Evolutionary conservation across 1,284 basidiomycete species (phyloP).

Genomic region (Sparassis latifolia): DNA sequence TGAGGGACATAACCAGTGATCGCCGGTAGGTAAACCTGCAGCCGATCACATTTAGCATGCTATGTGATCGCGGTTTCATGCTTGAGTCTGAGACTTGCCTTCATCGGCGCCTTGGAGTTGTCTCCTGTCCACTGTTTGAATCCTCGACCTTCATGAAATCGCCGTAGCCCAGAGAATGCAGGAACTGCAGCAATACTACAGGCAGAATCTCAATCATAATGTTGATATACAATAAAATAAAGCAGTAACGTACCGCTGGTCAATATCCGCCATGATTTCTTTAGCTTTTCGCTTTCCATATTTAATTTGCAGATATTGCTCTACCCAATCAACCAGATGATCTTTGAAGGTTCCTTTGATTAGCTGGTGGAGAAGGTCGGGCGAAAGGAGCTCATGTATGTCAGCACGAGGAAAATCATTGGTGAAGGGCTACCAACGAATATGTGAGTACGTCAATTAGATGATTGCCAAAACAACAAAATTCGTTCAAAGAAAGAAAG

Average conservation of each 20-base stretch:
- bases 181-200: slow-evolving; percentile 11
- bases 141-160: slow-evolving; percentile 13
- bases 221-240: background rate
- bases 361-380: slow-evolving; percentile 8
- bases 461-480: too few species aligned
- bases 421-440: slow-evolving; percentile 6
- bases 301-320: background rate
- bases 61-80: too few species aligned
- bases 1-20: slow-evolving; percentile 15
- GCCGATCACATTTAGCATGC: background rate
- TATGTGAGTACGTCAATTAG: background rate
- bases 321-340: slow-evolving; percentile 16
- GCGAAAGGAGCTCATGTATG: background rate
- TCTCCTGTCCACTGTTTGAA: slow-evolving; percentile 22
- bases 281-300: background rate
- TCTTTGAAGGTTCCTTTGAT: slow-evolving; percentile 13
- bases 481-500: too few species aligned
- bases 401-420: slow-evolving; percentile 7
- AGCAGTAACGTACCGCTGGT: slow-evolving; percentile 11
- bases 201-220: background rate
- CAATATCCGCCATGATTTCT: slow-evolving; percentile 12
- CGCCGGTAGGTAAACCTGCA: slow-evolving; percentile 18
- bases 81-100: too few species aligned
- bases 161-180: slow-evolving; percentile 11
- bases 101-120: slow-evolving; percentile 17